phyloP scores from a whole-genome alignment of 2,329 filamentous ascomycete species.

The Plectosphaerella cucumerina region DNA sequence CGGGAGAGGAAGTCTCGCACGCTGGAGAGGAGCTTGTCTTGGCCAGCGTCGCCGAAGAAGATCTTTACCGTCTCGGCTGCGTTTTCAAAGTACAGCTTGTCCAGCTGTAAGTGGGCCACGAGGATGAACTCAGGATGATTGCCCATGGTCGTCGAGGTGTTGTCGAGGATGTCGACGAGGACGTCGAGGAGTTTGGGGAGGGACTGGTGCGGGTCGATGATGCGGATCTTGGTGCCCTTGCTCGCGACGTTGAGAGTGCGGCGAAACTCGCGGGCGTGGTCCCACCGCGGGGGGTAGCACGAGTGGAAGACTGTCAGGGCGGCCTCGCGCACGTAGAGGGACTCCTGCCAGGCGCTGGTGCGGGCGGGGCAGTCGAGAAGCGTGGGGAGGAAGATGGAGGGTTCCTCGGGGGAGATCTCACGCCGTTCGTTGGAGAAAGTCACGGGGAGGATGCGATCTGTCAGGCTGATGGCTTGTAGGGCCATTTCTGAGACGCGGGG shows the following conservation, averaged over 20 bases:
- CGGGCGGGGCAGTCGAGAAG: constrained; percentile 53
- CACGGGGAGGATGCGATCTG: constrained; percentile 10
- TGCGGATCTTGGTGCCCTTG: constrained; percentile 8
- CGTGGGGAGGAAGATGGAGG: constrained; percentile 60
- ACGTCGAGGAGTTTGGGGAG: constrained; percentile 14
- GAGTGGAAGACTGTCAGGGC: constrained; percentile 47
- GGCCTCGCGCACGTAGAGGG: constrained; percentile 43
- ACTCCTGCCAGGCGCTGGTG: constrained; percentile 54
- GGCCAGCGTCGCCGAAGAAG: neutral
- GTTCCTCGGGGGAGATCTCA: constrained; percentile 19
- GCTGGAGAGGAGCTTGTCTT: neutral
- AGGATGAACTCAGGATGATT: constrained; percentile 1
- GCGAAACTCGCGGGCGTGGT: constrained; percentile 29
- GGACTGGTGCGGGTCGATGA: constrained; percentile 3
- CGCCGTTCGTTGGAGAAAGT: constrained; percentile 23
- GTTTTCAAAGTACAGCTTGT: constrained; percentile 10
- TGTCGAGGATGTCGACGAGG: constrained; percentile 17
- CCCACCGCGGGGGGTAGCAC: constrained; percentile 7
- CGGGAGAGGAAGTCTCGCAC: neutral
- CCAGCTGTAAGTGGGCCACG: constrained; percentile 4
- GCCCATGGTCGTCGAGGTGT: constrained; percentile 5
- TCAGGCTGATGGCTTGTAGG: constrained; percentile 19
- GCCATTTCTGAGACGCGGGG: constrained; percentile 34
- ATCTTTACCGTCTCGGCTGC: constrained; percentile 19
- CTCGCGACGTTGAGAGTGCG: constrained; percentile 19